A percentile compares a stretch with the other conserved stretches of the same genome.
phyloP scores from a whole-genome alignment of 2,329 filamentous ascomycete species.

The Aureobasidium lini region DNA sequence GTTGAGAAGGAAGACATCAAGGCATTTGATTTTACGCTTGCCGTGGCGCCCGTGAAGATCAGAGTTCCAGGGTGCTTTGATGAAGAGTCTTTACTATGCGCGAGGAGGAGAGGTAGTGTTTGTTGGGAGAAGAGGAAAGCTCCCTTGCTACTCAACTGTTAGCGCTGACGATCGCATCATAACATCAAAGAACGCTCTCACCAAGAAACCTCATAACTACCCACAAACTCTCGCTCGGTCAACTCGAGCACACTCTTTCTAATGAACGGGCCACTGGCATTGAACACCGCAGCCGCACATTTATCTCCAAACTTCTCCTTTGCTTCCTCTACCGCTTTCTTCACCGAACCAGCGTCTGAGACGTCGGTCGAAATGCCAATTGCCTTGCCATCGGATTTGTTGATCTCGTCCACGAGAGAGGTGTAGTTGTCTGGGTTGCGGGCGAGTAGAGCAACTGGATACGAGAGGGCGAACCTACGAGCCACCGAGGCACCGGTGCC shows the following conservation, averaged over 20 bases:
- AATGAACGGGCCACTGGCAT: slow-evolving; percentile 54
- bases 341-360: slow-evolving; percentile 47
- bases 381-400: slow-evolving; percentile 57
- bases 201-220: slow-evolving; percentile 44
- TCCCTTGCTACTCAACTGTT: slow-evolving; percentile 37
- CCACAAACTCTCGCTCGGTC: slow-evolving; percentile 49
- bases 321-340: slow-evolving; percentile 56
- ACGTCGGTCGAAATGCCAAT: slow-evolving; percentile 64
- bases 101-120: slow-evolving; percentile 62
- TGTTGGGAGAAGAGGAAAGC: slow-evolving; percentile 70
- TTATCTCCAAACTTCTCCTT: slow-evolving; percentile 46
- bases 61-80: slow-evolving; percentile 63
- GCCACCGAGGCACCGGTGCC: slow-evolving; percentile 60
- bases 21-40: slow-evolving; percentile 65
- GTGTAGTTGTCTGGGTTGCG: slow-evolving; percentile 59
- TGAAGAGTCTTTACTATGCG: slow-evolving; percentile 42
- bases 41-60: slow-evolving; percentile 82
- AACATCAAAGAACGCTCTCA: slow-evolving; percentile 25
- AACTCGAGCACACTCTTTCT: slow-evolving; percentile 56
- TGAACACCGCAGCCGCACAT: slow-evolving; percentile 58
- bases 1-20: slow-evolving; percentile 64
- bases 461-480: slow-evolving; percentile 53
- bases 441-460: slow-evolving; percentile 69
- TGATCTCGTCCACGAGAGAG: slow-evolving; percentile 62
- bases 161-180: no score